Conservation (phyloP, 1,284 basidiomycete species). For the Trametes polyzona region DNA sequence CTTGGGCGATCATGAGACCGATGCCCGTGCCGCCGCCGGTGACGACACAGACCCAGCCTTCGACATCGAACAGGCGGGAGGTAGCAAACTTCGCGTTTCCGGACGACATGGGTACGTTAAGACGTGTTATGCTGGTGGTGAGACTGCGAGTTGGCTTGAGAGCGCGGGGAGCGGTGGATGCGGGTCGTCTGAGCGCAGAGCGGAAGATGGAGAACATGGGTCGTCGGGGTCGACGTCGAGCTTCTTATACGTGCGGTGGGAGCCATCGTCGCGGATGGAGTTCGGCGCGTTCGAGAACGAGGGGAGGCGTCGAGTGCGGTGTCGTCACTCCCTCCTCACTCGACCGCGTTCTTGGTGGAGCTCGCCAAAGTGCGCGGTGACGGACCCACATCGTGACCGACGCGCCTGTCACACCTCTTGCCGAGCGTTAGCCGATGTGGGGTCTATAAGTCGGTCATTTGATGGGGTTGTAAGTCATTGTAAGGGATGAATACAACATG, state of each 20-base stretch:
- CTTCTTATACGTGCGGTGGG: background rate
- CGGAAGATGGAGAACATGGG: conserved; percentile 14
- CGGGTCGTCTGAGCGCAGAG: conserved; percentile 9
- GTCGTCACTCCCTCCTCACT: conserved; percentile 8
- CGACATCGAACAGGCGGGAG: conserved; percentile 37
- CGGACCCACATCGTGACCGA: conserved; percentile 11
- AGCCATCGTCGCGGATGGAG: background rate
- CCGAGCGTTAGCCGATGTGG: no score
- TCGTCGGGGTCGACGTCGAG: background rate
- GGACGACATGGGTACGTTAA: conserved; percentile 13
- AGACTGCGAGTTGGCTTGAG: conserved; percentile 5
- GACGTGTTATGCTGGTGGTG: conserved; percentile 1
- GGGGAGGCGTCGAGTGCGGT: background rate
- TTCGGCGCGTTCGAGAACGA: background rate
- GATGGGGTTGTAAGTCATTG: background rate
- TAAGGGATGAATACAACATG: conserved; percentile 23
- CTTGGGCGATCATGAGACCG: conserved; percentile 44
- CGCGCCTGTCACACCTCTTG: conserved; percentile 9
- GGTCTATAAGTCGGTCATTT: background rate
- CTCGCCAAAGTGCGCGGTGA: background rate
- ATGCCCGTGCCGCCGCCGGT: conserved; percentile 48
- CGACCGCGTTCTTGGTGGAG: conserved; percentile 1
- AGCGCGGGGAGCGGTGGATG: background rate
- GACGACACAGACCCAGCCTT: conserved; percentile 41
- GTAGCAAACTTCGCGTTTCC: conserved; percentile 29